Percentiles rank a stretch among this genome's conserved stretches.
These are phyloP conservation scores for Talaromyces proteolyticus DNA, from an alignment of 495 filamentous ascomycete genomes.

Conservation along the genomic window DNA sequence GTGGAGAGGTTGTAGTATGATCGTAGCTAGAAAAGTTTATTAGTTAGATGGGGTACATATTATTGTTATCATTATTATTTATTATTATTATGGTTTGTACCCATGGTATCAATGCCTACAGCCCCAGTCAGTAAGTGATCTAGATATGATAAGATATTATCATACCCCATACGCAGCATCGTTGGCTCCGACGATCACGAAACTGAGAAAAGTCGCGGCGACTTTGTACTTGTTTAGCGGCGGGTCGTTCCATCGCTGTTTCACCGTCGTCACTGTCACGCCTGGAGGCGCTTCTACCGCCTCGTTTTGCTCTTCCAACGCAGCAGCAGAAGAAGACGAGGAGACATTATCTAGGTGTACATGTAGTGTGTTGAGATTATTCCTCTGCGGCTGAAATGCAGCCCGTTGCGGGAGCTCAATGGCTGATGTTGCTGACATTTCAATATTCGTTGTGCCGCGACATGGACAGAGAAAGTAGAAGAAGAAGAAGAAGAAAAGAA, in stretches of 20 bases:
- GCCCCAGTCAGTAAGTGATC: background rate
- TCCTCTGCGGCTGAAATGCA: background rate
- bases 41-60: slow-evolving; percentile 1
- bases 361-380: too few relatives aligned
- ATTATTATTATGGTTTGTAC: slow-evolving; percentile 22
- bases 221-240: slow-evolving; percentile 59
- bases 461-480: too few relatives aligned
- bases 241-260: slow-evolving; percentile 63
- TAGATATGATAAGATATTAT: background rate
- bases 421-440: background rate
- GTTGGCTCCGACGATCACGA: slow-evolving; percentile 69
- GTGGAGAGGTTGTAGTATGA: slow-evolving; percentile 52
- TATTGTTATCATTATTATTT: too few relatives aligned
- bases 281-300: background rate
- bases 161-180: slow-evolving; percentile 64
- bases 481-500: too few relatives aligned
- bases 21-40: slow-evolving; percentile 41
- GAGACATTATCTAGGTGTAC: background rate
- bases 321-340: background rate
- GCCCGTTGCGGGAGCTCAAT: background rate
- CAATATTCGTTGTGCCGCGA: too few relatives aligned
- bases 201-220: slow-evolving; percentile 60
- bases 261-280: background rate
- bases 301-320: background rate
- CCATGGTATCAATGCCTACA: slow-evolving; percentile 57